These are phyloP conservation scores for Dactylellina parvicollis DNA, from an alignment of 2,329 filamentous ascomycete genomes.

Conservation along the genomic window DNA sequence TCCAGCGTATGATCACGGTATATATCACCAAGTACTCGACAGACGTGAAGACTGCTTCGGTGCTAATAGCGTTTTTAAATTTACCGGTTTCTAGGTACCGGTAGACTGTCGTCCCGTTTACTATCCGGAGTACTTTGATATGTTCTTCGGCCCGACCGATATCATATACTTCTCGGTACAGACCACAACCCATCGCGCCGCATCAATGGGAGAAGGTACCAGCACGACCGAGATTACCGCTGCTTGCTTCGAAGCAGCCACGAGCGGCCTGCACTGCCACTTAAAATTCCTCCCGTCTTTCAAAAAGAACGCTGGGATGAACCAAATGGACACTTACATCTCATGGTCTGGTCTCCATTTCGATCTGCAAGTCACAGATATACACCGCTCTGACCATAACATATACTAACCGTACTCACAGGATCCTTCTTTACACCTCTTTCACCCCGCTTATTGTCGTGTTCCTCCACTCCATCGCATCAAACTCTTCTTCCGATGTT, in stretches of 20 bases:
- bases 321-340: constrained; percentile 39
- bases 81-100: not conserved
- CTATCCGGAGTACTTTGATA: constrained; percentile 45
- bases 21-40: not conserved
- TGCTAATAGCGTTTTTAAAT: not conserved
- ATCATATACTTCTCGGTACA: constrained; percentile 49
- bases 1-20: constrained; percentile 8
- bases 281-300: constrained; percentile 47
- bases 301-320: constrained; percentile 22
- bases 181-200: constrained; percentile 48
- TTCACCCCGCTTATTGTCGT: constrained; percentile 52
- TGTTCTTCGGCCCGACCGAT: constrained; percentile 49
- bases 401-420: not conserved
- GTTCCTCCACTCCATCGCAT: constrained; percentile 44
- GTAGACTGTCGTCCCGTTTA: not conserved
- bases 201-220: constrained; percentile 49
- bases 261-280: constrained; percentile 31
- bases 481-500: constrained; percentile 34
- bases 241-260: constrained; percentile 45
- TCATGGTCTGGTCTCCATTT: constrained; percentile 39
- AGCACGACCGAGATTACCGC: constrained; percentile 48
- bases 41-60: not conserved
- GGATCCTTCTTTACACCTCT: constrained; percentile 49
- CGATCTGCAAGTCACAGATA: too few species aligned
- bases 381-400: not conserved